Base-by-base conservation (phyloP, 768 basidiomycete genomes). In the Lentinula boryana region DNA sequence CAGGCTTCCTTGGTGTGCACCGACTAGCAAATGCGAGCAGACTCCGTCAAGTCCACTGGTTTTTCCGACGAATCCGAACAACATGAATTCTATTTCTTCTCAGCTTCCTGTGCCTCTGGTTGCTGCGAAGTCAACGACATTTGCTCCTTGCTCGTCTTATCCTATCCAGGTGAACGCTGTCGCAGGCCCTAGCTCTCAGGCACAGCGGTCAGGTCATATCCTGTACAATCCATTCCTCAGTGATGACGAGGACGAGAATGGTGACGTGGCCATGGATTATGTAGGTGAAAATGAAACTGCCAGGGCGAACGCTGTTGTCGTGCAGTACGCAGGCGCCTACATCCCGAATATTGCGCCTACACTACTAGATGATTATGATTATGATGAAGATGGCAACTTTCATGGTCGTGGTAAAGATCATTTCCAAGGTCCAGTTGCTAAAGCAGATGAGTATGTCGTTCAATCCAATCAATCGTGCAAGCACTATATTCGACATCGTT, bases 381-480 rank as follows among this genome's bases (percentile, higher is more conserved):
- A 66, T 31, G 82, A 84, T 63, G 69, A 68, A 0, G 73, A 80
- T 49, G 82, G 80, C 1, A 75, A 82, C 57, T 83, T 72, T 61
- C 71, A 78, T 62, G 81, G 83, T 5, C 73, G 79, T 2, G 80
- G 78, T 8, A 69, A 72, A 18, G 80, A 83, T 63, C 65, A 68
- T 3, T 83, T 78, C 64, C 61, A 63, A 2, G 81, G 80, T 0
- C 81, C 82, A 13, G 73, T 74, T 33, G 81, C 79, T 4, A 73
- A 74, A 31, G 72, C 76, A 9, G 78, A 81, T 58, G 84, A 85
- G 84, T 85, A 69, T 40, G 79, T 73, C 23, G 53, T 50, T 43
- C 51, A 40, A 21, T n/a, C 43, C 27, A 57, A 8, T 18, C 41
- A 13, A 57, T 48, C 48, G 21, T 58, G 35, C 33, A 31, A 48